A percentile compares a stretch with the other conserved stretches of the same genome.
These are phyloP conservation scores for Apiotrichum sp. DNA, from an alignment of 1,284 basidiomycete species.

Conservation along the genomic window DNA sequence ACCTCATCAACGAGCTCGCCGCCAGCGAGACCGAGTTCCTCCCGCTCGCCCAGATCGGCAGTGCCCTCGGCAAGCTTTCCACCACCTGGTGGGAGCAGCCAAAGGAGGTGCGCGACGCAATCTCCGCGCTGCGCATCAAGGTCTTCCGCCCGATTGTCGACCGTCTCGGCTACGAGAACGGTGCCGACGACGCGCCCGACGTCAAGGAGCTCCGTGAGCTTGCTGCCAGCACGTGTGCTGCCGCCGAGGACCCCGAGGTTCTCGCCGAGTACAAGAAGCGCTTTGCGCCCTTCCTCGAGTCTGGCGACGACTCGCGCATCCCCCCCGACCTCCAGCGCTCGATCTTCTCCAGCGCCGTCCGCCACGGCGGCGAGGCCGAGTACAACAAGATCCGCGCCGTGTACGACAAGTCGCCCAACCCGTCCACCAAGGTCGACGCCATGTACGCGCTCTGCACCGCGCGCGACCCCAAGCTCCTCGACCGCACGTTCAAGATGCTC, in stretches of 20 bases:
- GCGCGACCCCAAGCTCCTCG: conserved; percentile 47
- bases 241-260: conserved; percentile 61
- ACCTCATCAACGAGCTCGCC: conserved; percentile 61
- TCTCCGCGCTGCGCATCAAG: conserved; percentile 63
- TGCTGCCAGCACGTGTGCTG: conserved; percentile 64
- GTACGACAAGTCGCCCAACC: conserved; percentile 66
- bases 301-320: conserved; percentile 70
- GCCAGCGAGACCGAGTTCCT: conserved; percentile 62
- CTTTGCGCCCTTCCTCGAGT: conserved; percentile 66
- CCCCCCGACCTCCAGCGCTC: conserved; percentile 63
- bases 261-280: conserved; percentile 66
- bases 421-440: conserved; percentile 61
- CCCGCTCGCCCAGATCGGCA: conserved; percentile 41
- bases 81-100: conserved; percentile 82
- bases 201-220: conserved; percentile 68
- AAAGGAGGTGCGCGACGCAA: conserved; percentile 54
- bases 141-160: conserved; percentile 76
- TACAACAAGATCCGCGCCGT: conserved; percentile 68
- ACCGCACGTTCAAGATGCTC: conserved; percentile 58
- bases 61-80: conserved; percentile 54
- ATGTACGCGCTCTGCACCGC: conserved; percentile 52
- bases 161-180: conserved; percentile 72
- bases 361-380: conserved; percentile 68
- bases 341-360: conserved; percentile 52
- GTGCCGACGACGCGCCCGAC: conserved; percentile 63